These are phyloP conservation scores for Fraxinus angustifolia DNA, from an alignment of 305 asterid species.

Conservation along the genomic window DNA sequence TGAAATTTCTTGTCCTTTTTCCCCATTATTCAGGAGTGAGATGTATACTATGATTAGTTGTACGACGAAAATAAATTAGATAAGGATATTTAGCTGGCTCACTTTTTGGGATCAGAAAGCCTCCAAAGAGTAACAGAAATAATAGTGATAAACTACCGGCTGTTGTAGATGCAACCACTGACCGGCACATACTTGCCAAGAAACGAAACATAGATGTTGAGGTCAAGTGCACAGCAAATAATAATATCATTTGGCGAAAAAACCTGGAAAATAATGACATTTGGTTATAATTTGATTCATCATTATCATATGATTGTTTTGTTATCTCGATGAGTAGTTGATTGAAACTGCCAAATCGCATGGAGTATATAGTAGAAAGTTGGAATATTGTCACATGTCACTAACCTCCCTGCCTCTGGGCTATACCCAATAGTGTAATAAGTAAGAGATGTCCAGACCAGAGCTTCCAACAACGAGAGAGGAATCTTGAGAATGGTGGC, in stretches of 20 bases:
- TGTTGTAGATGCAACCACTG: conserved; percentile 49
- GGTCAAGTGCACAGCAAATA: conserved; percentile 57
- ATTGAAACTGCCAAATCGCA: not conserved
- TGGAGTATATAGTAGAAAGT: not conserved
- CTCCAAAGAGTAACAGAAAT: conserved; percentile 53
- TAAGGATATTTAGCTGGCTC: conserved; percentile 20
- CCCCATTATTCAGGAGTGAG: not conserved
- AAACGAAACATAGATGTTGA: conserved; percentile 68
- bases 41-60: not conserved
- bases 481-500: conserved; percentile 66
- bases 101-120: conserved; percentile 70
- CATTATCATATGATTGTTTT: not conserved
- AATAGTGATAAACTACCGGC: conserved; percentile 55
- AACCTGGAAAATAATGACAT: conserved; percentile 42
- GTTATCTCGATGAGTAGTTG: not conserved
- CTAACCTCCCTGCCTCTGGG: conserved; percentile 72
- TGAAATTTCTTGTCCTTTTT: conserved; percentile 16
- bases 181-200: conserved; percentile 53
- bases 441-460: conserved; percentile 63
- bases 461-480: conserved; percentile 50
- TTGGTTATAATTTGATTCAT: not conserved
- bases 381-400: not conserved
- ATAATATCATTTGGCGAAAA: conserved; percentile 49
- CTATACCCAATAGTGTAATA: conserved; percentile 64
- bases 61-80: not conserved